Percentiles rank a stretch among this genome's conserved stretches.
Evolutionary conservation across 345 rosid species (phyloP).

Genomic region (Camelina hispida): DNA sequence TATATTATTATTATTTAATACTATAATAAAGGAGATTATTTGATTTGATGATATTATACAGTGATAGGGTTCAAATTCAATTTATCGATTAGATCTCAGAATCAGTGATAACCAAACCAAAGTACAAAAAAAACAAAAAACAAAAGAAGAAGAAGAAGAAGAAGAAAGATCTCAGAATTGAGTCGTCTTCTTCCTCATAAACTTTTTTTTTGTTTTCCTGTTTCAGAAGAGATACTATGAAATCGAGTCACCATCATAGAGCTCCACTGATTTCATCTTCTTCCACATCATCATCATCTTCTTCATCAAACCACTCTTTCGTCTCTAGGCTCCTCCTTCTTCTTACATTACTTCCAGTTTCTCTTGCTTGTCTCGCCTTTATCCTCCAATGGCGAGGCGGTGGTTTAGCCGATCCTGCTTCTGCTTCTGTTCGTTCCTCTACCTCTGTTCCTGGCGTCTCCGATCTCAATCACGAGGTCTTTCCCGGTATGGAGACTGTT

Average conservation of each 20-base stretch:
- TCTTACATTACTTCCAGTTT: constrained; percentile 79
- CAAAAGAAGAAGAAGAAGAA: neutral
- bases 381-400: constrained; percentile 94
- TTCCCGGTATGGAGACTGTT: constrained; percentile 89
- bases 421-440: constrained; percentile 49
- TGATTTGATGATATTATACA: too few species aligned
- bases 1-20: too few species aligned
- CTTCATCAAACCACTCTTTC: constrained; percentile 54
- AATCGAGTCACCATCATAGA: constrained; percentile 63
- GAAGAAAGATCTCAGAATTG: neutral
- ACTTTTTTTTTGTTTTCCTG: neutral
- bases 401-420: constrained; percentile 62
- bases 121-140: neutral
- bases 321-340: constrained; percentile 72
- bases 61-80: neutral
- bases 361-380: constrained; percentile 89
- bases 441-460: constrained; percentile 75
- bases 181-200: constrained; percentile 10
- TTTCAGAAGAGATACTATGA: constrained; percentile 44
- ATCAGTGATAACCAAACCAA: neutral
- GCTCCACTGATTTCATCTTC: constrained; percentile 54
- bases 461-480: constrained; percentile 62
- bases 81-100: neutral
- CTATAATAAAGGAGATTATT: too few species aligned
- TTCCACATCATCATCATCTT: constrained; percentile 45